Base-by-base conservation (phyloP, 495 filamentous ascomycete species). In the Penicillium cinerascens region DNA sequence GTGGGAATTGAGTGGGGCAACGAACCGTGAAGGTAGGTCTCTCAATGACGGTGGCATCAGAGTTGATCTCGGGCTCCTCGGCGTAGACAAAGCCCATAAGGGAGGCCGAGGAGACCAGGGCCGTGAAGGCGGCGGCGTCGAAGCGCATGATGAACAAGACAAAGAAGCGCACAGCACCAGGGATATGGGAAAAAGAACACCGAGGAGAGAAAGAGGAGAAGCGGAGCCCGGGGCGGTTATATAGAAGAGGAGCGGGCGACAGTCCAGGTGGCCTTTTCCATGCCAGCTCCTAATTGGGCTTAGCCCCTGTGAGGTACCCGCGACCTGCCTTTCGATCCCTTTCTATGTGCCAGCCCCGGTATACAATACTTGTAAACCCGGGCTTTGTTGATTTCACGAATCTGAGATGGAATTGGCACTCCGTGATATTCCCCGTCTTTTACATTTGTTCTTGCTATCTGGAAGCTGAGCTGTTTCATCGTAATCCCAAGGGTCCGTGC, bases 1-100 rank as follows among this genome's bases (percentile, higher is more conserved):
- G 22, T 49, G 52, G 52, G 46, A 36, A 44, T 47, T 44, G 43
- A 43, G 37, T 49, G 39, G 42, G 47, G 11, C 22, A 22, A 76
- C 91, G 78, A 76, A 96, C 92, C 49, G 92, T 95, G 69, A 96
- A 97, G 43, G 86, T 89, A 20, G 93, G 91, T 60, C 87, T 83
- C 67, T 84, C 78, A 39, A 73, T 71, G 21, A 78, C 74, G 37
- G 88, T 79, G 51, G 75, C 69, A 58, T 76, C 76, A 35, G 77
- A 56, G 46, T 75, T 73, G 64, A 83, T 80, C 61, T 87, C 84
- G 52, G 78, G 60, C 38, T 82, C 89, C 66, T 92, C 87, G 55
- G 88, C 90, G 66, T 81, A 79, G 60, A 82, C 88, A 51, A 81
- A 78, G 66, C 87, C 82, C 58, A 92, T 72, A 51, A 93, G 72